Base-by-base conservation (phyloP, 2,329 filamentous ascomycete genomes). In the Sporothrix brasiliensis region DNA sequence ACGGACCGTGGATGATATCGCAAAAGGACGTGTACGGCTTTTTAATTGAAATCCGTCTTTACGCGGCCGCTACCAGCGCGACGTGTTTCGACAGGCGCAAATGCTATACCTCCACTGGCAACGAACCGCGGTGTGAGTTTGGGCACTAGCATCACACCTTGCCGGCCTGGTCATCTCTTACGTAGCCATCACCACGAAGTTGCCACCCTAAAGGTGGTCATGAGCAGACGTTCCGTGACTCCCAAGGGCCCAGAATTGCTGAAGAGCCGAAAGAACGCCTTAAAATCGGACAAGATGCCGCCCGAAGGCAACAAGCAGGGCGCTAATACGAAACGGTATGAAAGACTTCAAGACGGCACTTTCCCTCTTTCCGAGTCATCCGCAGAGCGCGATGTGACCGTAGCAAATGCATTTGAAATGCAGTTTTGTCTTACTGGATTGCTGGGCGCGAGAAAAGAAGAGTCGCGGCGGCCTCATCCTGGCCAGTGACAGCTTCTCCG, bases 151-250 rank as follows among this genome's bases (percentile, higher is more conserved):
- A 67, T n/a, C 24, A 61, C 54, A 60, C 56, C 56, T 60, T 60
- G 34, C 27, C 13, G 56, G 30, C 19, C 34, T 14, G 56, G 56
- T 13, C 24, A 30, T 16, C 41, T 30, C 24, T 49, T 53, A 67
- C 47, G 65, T 67, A 54, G 34, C 49, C 65, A 67, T 39, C 49
- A 21, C 6, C 3, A 11, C 27, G 21, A 65, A 66, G 56, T 69
- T 24, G 60, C 68, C 68, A 66, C 69, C 24, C 34, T n/a, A 24
- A 52, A 16, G 21, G 27, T 39, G 58, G 49, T 61, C 60, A 54
- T 69, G 68, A 69, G 58, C 58, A 47, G 30, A 4, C 9, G 21
- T 63, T 53, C 56, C 68, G 68, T 54, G 21, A 41, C 39, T 54
- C 66, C 39, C 58, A 39, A 58, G 5, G 66, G n/a, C 39, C 52